Evolutionary conservation across 306 rosid species (phyloP).

Genomic region (Begonia masoniana): DNA sequence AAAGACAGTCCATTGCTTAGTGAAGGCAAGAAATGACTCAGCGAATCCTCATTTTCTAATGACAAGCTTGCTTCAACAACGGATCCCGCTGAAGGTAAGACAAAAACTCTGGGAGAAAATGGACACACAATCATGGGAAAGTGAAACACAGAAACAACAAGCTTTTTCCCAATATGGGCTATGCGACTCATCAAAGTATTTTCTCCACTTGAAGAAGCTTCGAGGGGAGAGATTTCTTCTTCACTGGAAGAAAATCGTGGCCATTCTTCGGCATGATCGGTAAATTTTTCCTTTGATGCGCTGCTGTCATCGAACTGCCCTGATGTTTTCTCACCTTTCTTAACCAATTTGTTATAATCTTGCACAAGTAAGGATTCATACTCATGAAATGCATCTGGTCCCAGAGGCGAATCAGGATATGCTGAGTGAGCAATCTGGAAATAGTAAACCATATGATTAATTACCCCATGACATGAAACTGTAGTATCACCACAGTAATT

Average conservation of each 20-base stretch:
- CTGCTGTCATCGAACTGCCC: constrained; percentile 19
- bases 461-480: not conserved
- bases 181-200: constrained; percentile 21
- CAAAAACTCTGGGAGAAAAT: constrained; percentile 85
- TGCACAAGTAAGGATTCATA: constrained; percentile 82
- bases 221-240: constrained; percentile 29
- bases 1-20: constrained; percentile 57
- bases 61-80: constrained; percentile 69
- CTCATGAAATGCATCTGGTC: constrained; percentile 89
- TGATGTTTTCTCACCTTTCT: constrained; percentile 30
- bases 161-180: constrained; percentile 41
- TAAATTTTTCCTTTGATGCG: constrained; percentile 16
- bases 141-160: constrained; percentile 77
- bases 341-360: constrained; percentile 79
- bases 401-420: constrained; percentile 86
- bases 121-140: constrained; percentile 82
- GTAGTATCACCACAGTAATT: no score
- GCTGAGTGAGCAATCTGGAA: constrained; percentile 63
- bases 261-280: constrained; percentile 39
- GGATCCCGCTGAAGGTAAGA: constrained; percentile 85
- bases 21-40: constrained; percentile 84
- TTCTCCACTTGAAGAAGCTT: constrained; percentile 53
- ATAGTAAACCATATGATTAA: constrained; percentile 13
- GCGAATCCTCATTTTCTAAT: constrained; percentile 49
- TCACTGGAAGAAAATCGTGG: constrained; percentile 31